Base-by-base conservation (phyloP, 495 filamentous ascomycete species). In the Saxophila tyrrhenica region DNA sequence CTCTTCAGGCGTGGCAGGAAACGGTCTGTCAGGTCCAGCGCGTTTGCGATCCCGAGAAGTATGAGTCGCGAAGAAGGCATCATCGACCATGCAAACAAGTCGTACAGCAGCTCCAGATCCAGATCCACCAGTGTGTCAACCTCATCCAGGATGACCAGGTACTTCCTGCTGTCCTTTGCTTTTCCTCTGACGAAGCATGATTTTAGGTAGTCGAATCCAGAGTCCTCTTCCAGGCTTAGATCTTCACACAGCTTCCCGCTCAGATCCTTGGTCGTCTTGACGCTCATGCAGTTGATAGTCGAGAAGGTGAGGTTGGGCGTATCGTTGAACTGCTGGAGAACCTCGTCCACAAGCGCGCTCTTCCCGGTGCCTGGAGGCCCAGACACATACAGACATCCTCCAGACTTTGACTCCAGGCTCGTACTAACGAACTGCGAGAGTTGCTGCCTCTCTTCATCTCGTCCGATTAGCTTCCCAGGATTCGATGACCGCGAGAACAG, bases 301-400 rank as follows among this genome's bases (percentile, higher is more conserved):
- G 81, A 79, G 41, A 79, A 80, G 62, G 79, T 82, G 48, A 89
- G 69, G 24, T 35, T 54, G 11, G 38, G 50, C 11, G 67, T 65
- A 3, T 67, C 63, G 1, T 77, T 71, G 21, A 83, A 58, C 29
- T 81, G 74, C 39, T 76, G 70, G 48, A 83, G 85, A 25, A 95
- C 77, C 61, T 94, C 85, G 51, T 81, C 78, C 49, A 96, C 79
- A 69, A 96, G 79, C 2, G 92, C 94, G 67, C 89, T 95, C 69
- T 99, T 99, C 7, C 92, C 92, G 3, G 94, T 97, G 0, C 92
- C 92, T 1, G 92, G 92, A 25, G 92, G 92, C 0, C 92, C 92
- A 60, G 89, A 95, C 59, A 99, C 82, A 65, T 99, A 99, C 38
- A 95, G 75, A 64, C 89, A 95, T n/a, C 89, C 87, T 47, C 86